Evolutionary conservation across 2,329 filamentous ascomycete genomes (phyloP), one percentile per base, ranked within the genome.

Genomic region (Huntiella moniliformis): DNA sequence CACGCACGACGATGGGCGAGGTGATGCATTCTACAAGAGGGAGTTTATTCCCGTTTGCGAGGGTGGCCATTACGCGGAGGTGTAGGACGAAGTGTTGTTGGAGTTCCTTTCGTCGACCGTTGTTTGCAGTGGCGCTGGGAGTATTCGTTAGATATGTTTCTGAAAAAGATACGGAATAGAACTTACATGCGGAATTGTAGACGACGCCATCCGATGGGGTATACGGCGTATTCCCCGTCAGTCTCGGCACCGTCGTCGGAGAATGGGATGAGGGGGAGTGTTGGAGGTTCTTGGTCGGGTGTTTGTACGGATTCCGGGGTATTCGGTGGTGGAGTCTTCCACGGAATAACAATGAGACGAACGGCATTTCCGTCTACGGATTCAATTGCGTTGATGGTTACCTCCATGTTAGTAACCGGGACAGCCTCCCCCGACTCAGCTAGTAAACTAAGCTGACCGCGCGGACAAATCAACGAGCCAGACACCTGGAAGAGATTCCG

Each of bases 401-500:
- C 75, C 59, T 96, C 87, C 60, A 88, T 82, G 52, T 70, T 81
- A 52, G 76, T 73, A 42, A 95, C 84, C 2, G 82, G 79, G 36
- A 93, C 78, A 38, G 82, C 79, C 58, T 93, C 83, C 38, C 85
- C 85, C 45, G 82, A 75, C 49, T 94, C 86, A 13, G 79, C 83
- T 60, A 93, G 70, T 46, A 94, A 75, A 44, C 81, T 91, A 46
- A 88, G 68, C 51, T 86, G 72, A 22, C 77, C 79, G 51, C 84
- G 69, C 1, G 87, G 85, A 11, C 87, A 71, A 36, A 85, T 85
- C 48, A 94, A 74, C 4, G 80, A 86, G 48, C 88, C 88, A 51
- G 86, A 93, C 56, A 95, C 92, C 61, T 95, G 88, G 62, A 96
- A 96, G 42, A 96, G 68, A 58, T 96, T 96, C 41, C 88, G 77